phyloP scores from a whole-genome alignment of 1,284 basidiomycete species.

The Tetrapyrgos nigripes region DNA sequence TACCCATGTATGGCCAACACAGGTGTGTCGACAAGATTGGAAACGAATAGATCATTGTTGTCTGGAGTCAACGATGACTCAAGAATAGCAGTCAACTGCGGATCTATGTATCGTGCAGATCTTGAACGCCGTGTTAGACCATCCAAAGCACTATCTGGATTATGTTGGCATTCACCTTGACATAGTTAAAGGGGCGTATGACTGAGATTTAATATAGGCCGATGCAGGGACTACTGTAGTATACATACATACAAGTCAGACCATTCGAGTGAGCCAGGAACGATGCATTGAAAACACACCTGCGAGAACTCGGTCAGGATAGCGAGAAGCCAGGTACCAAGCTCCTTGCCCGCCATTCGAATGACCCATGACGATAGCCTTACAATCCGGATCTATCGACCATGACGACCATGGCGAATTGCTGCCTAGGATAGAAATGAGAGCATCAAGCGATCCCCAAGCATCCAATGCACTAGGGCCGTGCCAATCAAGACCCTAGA shows the following conservation, averaged over 20 bases:
- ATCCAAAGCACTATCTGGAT: neutral
- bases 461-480: slow-evolving; percentile 73
- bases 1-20: slow-evolving; percentile 83
- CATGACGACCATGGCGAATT: slow-evolving; percentile 48
- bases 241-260: slow-evolving; percentile 21
- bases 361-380: slow-evolving; percentile 79
- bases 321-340: slow-evolving; percentile 80
- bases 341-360: slow-evolving; percentile 94
- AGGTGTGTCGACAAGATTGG: slow-evolving; percentile 75
- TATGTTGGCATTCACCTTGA: slow-evolving; percentile 49
- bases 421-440: slow-evolving; percentile 50
- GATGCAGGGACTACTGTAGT: slow-evolving; percentile 70
- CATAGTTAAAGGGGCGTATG: slow-evolving; percentile 79
- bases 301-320: slow-evolving; percentile 78
- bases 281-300: slow-evolving; percentile 41
- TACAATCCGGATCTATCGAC: slow-evolving; percentile 43
- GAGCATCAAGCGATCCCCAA: slow-evolving; percentile 60
- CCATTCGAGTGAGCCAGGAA: neutral
- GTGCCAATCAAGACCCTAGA: slow-evolving; percentile 86
- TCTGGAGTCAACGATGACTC: slow-evolving; percentile 78
- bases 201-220: slow-evolving; percentile 84
- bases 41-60: slow-evolving; percentile 86
- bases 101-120: slow-evolving; percentile 81
- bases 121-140: slow-evolving; percentile 31
- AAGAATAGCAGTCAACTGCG: slow-evolving; percentile 72